These are phyloP conservation scores for Rhodotorula diobovata DNA, from an alignment of 768 basidiomycete genomes.

Conservation along the genomic window DNA sequence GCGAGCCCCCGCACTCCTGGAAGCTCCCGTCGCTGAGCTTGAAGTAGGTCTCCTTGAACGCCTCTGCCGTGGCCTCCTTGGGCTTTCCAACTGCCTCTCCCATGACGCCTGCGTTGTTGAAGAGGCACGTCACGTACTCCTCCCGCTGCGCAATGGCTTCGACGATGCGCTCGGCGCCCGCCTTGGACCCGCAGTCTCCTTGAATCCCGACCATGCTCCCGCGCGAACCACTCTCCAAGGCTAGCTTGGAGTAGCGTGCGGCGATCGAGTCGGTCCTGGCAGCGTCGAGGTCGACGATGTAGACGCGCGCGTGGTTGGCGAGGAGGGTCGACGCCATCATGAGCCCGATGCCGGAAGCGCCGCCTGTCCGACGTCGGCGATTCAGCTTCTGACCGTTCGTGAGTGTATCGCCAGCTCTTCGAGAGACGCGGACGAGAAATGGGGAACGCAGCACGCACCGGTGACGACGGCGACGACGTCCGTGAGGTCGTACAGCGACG, in stretches of 20 bases:
- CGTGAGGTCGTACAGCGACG: conserved; percentile 51
- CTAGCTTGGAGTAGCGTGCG: conserved; percentile 13
- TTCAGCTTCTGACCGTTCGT: too few species aligned
- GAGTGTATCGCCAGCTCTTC: too few species aligned
- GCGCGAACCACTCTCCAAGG: conserved; percentile 42
- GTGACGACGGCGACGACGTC: conserved; percentile 54
- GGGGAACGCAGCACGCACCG: conserved; percentile 41
- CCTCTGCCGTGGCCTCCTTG: conserved; percentile 45
- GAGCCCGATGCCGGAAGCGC: conserved; percentile 53
- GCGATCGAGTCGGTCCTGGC: conserved; percentile 50
- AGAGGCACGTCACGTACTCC: conserved; percentile 13
- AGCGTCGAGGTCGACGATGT: conserved; percentile 53
- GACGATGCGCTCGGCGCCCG: conserved; percentile 11
- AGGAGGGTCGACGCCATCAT: conserved; percentile 55
- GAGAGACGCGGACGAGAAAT: not conserved
- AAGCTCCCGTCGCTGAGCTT: conserved; percentile 51
- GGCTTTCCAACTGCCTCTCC: not conserved
- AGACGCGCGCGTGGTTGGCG: conserved; percentile 55
- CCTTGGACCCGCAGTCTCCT: conserved; percentile 49
- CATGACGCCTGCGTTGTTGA: conserved; percentile 33
- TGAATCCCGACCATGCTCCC: conserved; percentile 52
- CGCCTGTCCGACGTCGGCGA: not conserved
- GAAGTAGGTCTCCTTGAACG: conserved; percentile 51
- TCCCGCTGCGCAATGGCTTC: conserved; percentile 9
- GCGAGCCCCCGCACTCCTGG: not conserved